phyloP scores from a whole-genome alignment of 768 basidiomycete genomes.

The Boletus barrowsii region DNA sequence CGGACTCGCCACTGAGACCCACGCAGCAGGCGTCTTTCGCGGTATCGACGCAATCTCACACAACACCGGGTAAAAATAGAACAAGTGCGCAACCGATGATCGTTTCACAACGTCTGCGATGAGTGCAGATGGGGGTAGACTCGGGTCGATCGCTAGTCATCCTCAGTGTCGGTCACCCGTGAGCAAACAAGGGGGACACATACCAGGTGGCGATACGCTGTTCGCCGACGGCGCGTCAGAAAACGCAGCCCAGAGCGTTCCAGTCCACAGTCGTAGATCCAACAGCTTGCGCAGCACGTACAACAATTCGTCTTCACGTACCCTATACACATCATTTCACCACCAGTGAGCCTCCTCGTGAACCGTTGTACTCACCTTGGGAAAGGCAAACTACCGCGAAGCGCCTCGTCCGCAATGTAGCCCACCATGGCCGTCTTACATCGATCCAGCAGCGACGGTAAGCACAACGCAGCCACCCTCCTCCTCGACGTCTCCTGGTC shows the following conservation, averaged over 20 bases:
- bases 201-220: conserved; percentile 58
- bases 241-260: conserved; percentile 72
- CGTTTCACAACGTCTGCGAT: conserved; percentile 71
- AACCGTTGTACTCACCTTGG: conserved; percentile 53
- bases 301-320: conserved; percentile 84
- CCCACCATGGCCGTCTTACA: conserved; percentile 63
- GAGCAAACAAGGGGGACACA: conserved; percentile 10
- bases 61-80: conserved; percentile 79
- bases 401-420: conserved; percentile 79
- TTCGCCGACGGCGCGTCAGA: conserved; percentile 62
- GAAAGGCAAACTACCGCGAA: conserved; percentile 88
- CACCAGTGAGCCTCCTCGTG: neutral
- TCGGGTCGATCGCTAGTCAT: conserved; percentile 38
- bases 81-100: conserved; percentile 79
- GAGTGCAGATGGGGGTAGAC: conserved; percentile 48
- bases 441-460: conserved; percentile 74
- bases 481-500: conserved; percentile 59
- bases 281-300: conserved; percentile 81
- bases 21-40: conserved; percentile 62
- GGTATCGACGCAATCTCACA: conserved; percentile 78
- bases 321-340: conserved; percentile 38
- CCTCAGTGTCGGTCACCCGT: neutral
- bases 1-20: conserved; percentile 40
- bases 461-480: conserved; percentile 68
- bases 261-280: conserved; percentile 68